These are phyloP conservation scores for Neofusicoccum sp. DNA, from an alignment of 2,329 filamentous ascomycete species.

Conservation along the genomic window DNA sequence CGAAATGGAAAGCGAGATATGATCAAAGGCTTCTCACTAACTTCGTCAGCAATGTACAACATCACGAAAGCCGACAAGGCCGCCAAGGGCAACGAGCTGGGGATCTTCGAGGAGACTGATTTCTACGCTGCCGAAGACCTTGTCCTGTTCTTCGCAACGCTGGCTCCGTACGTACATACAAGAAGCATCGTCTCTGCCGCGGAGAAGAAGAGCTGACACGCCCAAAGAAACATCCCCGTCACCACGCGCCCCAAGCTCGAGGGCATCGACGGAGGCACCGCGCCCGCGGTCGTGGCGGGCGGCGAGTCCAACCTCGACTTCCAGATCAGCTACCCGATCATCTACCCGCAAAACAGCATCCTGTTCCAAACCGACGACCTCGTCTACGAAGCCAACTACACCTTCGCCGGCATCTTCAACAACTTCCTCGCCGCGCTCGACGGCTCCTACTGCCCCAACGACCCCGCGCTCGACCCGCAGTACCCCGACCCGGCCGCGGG, in stretches of 20 bases:
- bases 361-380: slow-evolving; percentile 55
- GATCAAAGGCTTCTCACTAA: background rate
- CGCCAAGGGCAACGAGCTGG: slow-evolving; percentile 45
- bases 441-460: slow-evolving; percentile 52
- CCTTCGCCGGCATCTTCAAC: slow-evolving; percentile 3
- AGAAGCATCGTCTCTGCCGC: too few species aligned
- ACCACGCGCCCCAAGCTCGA: slow-evolving; percentile 45
- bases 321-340: slow-evolving; percentile 51
- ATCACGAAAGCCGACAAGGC: slow-evolving; percentile 42
- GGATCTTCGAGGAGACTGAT: slow-evolving; percentile 51
- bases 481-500: slow-evolving; percentile 52
- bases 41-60: slow-evolving; percentile 44
- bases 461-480: slow-evolving; percentile 49
- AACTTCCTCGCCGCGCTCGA: slow-evolving; percentile 48
- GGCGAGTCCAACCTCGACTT: slow-evolving; percentile 54
- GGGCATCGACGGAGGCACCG: slow-evolving; percentile 44
- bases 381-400: slow-evolving; percentile 34
- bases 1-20: too few species aligned
- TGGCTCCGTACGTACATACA: slow-evolving; percentile 29
- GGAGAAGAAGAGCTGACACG: too few species aligned
- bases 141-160: slow-evolving; percentile 43
- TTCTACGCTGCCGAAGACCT: slow-evolving; percentile 50
- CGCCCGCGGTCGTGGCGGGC: slow-evolving; percentile 36
- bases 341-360: slow-evolving; percentile 55
- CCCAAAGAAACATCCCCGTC: slow-evolving; percentile 34